These are phyloP conservation scores for Pythium dissimile DNA, from an alignment of 352 stramenopile genomes.

Conservation along the genomic window DNA sequence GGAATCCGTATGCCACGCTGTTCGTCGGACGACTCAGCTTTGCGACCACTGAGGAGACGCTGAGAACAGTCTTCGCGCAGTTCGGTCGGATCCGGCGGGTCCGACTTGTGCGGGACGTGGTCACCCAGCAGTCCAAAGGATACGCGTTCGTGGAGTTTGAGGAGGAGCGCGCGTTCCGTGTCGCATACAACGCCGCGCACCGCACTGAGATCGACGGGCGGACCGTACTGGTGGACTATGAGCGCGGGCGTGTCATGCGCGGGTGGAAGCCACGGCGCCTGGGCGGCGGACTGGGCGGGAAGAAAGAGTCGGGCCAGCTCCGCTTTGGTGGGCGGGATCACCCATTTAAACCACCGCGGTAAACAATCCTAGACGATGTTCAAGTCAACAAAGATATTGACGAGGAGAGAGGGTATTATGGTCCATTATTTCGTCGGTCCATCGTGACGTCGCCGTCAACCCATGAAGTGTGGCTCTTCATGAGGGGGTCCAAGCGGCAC, in stretches of 20 bases:
- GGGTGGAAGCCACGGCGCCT: constrained; percentile 81
- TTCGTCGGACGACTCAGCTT: constrained; percentile 69
- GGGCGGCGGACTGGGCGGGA: constrained; percentile 67
- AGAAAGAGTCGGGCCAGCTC: constrained; percentile 79
- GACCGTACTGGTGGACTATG: constrained; percentile 70
- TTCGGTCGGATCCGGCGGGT: constrained; percentile 49
- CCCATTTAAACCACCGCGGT: constrained; percentile 48
- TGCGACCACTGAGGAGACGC: constrained; percentile 46
- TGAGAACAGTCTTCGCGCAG: constrained; percentile 36
- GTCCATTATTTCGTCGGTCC: too few relatives aligned
- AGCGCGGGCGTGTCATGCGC: constrained; percentile 72
- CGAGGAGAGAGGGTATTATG: too few relatives aligned
- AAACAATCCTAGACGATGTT: not conserved
- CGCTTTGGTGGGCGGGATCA: constrained; percentile 75
- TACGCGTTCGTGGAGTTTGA: constrained; percentile 82
- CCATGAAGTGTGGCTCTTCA: constrained; percentile 4
- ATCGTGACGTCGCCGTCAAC: not conserved
- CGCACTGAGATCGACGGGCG: constrained; percentile 52
- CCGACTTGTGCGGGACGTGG: constrained; percentile 64
- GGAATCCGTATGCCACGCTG: constrained; percentile 60
- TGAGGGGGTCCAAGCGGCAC: not conserved
- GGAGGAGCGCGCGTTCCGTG: constrained; percentile 46
- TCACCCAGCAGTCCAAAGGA: constrained; percentile 58
- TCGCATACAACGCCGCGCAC: constrained; percentile 57
- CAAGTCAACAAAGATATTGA: too few relatives aligned